phyloP scores from a whole-genome alignment of 2,329 filamentous ascomycete genomes.

The Trichoderma polysporum region DNA sequence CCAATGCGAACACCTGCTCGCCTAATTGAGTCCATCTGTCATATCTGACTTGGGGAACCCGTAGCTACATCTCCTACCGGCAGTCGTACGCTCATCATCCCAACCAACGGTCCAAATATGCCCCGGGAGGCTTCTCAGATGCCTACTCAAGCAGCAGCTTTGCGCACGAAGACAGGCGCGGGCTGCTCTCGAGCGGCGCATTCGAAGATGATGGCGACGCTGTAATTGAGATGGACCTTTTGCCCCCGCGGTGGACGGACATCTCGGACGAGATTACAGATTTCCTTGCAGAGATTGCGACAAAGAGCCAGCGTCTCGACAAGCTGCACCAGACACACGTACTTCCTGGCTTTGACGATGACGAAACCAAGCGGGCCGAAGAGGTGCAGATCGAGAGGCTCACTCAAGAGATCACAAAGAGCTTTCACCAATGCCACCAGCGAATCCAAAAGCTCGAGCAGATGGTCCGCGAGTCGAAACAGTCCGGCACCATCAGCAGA shows the following conservation, averaged over 20 bases:
- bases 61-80: constrained; percentile 95
- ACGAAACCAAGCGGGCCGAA: constrained; percentile 81
- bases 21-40: constrained; percentile 11
- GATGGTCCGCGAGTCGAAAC: constrained; percentile 79
- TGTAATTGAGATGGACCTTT: constrained; percentile 95
- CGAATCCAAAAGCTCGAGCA: constrained; percentile 84
- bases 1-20: not conserved
- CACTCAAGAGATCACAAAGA: constrained; percentile 84
- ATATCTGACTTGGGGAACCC: constrained; percentile 12
- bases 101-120: constrained; percentile 75
- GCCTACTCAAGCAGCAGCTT: constrained; percentile 51
- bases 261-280: constrained; percentile 92
- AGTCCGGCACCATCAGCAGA: constrained; percentile 68
- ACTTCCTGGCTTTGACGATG: constrained; percentile 93
- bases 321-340: constrained; percentile 97
- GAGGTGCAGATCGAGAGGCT: constrained; percentile 87
- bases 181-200: constrained; percentile 77
- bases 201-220: constrained; percentile 87
- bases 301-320: constrained; percentile 80
- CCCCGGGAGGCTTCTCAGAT: constrained; percentile 57
- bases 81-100: constrained; percentile 98
- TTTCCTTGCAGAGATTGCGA: constrained; percentile 73
- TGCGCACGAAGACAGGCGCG: constrained; percentile 60
- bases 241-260: constrained; percentile 94
- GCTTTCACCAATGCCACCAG: constrained; percentile 86